Conservation (phyloP, 352 stramenopile species). For the Phytopythium helicoides region DNA sequence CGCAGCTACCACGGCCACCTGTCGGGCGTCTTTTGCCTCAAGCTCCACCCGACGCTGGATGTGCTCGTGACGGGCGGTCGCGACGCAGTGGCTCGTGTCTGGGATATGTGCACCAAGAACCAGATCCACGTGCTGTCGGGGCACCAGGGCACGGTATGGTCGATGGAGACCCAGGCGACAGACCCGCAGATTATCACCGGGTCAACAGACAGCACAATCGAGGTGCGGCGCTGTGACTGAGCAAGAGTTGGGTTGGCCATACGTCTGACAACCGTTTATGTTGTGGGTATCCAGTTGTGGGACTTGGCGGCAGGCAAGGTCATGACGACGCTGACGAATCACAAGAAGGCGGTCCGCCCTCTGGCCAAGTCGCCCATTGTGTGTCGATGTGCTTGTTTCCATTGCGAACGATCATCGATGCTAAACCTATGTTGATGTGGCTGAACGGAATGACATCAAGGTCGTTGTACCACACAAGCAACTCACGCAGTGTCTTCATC, state of each 20-base stretch:
- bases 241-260: too few species aligned
- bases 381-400: too few species aligned
- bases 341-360: constrained; percentile 97
- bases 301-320: constrained; percentile 97
- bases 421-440: too few species aligned
- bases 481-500: too few species aligned
- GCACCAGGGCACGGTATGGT: constrained; percentile 96
- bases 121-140: constrained; percentile 96
- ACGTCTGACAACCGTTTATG: too few species aligned
- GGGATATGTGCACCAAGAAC: constrained; percentile 99
- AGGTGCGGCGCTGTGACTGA: constrained; percentile 44
- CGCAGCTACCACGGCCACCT: constrained; percentile 99
- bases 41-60: constrained; percentile 98
- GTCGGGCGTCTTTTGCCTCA: constrained; percentile 97
- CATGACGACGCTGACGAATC: constrained; percentile 99
- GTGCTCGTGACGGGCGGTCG: constrained; percentile 97
- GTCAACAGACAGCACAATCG: constrained; percentile 94
- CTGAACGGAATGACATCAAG: too few species aligned
- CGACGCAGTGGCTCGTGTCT: constrained; percentile 89
- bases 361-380: constrained; percentile 87
- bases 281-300: constrained; percentile 81
- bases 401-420: too few species aligned
- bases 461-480: too few species aligned
- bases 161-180: constrained; percentile 93
- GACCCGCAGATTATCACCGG: constrained; percentile 95